phyloP scores from a whole-genome alignment of 192 early-diverging fungal genomes.

The Glomus cerebriforme region DNA sequence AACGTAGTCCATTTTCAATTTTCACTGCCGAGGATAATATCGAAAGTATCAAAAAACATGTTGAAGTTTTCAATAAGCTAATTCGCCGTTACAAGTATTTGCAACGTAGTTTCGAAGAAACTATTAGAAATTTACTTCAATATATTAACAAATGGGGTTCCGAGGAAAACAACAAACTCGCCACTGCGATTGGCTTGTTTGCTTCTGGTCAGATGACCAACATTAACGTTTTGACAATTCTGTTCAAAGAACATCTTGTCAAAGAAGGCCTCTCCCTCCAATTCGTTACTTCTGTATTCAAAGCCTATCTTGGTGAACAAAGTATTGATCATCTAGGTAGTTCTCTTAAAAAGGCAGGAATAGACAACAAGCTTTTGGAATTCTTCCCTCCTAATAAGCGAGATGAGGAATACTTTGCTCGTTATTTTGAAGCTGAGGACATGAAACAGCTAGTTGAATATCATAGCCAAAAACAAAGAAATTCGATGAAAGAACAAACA shows the following conservation, averaged over 20 bases:
- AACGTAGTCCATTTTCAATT: constrained; percentile 81
- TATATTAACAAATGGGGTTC: constrained; percentile 87
- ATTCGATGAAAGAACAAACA: constrained; percentile 66
- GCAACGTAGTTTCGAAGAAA: constrained; percentile 82
- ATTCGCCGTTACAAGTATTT: constrained; percentile 96
- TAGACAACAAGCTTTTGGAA: constrained; percentile 77
- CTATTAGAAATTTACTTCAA: constrained; percentile 79
- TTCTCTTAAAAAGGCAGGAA: constrained; percentile 65
- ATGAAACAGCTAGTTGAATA: constrained; percentile 86
- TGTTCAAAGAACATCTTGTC: constrained; percentile 93
- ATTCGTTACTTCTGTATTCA: constrained; percentile 84
- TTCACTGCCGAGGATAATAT: constrained; percentile 70
- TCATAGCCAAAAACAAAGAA: constrained; percentile 73
- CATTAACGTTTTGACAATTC: constrained; percentile 69
- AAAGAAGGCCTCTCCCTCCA: constrained; percentile 85
- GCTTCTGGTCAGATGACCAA: constrained; percentile 67
- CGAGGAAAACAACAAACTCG: constrained; percentile 80
- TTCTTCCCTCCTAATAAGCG: constrained; percentile 94
- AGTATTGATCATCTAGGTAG: constrained; percentile 75
- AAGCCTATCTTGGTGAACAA: constrained; percentile 77
- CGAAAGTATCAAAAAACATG: constrained; percentile 70
- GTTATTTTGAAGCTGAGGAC: constrained; percentile 92
- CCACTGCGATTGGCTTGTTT: constrained; percentile 74
- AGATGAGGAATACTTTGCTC: constrained; percentile 82
- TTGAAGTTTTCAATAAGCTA: constrained; percentile 86